Percentiles rank a stretch among this genome's conserved stretches.
Evolutionary conservation across 2,329 filamentous ascomycete genomes (phyloP).

Genomic region (Hymenoscyphus scutula): DNA sequence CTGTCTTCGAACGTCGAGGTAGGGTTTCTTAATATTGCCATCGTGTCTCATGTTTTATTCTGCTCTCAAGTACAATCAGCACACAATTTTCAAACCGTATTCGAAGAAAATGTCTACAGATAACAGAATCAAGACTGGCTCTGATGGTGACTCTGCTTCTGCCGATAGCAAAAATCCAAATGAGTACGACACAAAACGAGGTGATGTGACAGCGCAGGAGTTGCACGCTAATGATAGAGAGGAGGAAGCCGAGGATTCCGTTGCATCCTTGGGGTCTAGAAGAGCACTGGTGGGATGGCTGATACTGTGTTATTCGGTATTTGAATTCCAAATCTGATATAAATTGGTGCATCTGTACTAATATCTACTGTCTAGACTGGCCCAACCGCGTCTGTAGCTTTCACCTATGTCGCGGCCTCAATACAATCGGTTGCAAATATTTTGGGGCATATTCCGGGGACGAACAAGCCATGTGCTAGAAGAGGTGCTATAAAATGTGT

Average conservation of each 20-base stretch:
- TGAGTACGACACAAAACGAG: not conserved
- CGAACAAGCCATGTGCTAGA: constrained; percentile 9
- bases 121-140: not conserved
- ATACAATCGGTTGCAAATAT: constrained; percentile 10
- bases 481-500: constrained; percentile 12
- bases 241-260: not conserved
- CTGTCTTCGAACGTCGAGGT: too few species aligned
- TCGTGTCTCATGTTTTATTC: not conserved
- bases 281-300: constrained; percentile 10
- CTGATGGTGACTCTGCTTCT: not conserved
- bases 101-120: not conserved
- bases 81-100: not conserved
- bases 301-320: constrained; percentile 9
- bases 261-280: constrained; percentile 6
- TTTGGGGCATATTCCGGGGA: constrained; percentile 7
- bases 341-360: not conserved
- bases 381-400: constrained; percentile 8
- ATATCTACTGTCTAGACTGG: constrained; percentile 5
- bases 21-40: not conserved
- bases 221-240: not conserved
- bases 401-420: constrained; percentile 8
- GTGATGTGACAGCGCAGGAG: not conserved
- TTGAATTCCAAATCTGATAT: not conserved
- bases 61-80: not conserved
- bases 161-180: not conserved